Evolutionary conservation across 2,329 filamentous ascomycete species (phyloP).

Genomic region (Neonectria punicea): DNA sequence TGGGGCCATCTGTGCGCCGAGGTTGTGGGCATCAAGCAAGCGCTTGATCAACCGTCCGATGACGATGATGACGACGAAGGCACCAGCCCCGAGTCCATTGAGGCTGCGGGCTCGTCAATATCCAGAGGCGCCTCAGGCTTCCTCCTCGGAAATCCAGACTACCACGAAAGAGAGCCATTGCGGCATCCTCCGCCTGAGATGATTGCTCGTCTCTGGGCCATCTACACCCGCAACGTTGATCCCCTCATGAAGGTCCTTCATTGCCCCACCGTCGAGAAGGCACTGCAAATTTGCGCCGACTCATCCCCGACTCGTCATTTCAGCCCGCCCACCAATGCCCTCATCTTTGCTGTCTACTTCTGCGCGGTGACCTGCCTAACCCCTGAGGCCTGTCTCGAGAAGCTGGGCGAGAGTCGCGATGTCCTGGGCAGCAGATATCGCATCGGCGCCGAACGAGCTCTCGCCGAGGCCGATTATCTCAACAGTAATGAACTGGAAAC

Average conservation of each 20-base stretch:
- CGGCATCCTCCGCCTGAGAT: constrained; percentile 51
- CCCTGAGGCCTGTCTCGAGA: constrained; percentile 44
- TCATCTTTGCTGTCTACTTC: constrained; percentile 58
- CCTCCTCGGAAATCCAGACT: constrained; percentile 40
- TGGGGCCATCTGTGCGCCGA: constrained; percentile 57
- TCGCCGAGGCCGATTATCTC: constrained; percentile 56
- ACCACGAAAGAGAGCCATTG: constrained; percentile 33
- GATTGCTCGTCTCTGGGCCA: constrained; percentile 49
- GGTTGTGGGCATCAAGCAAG: constrained; percentile 57
- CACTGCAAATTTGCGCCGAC: constrained; percentile 42
- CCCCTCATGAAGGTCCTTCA: constrained; percentile 58
- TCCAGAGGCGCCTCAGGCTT: constrained; percentile 42
- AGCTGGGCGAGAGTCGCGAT: constrained; percentile 49
- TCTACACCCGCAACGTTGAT: constrained; percentile 55
- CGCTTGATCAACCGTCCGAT: constrained; percentile 56
- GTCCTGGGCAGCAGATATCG: constrained; percentile 47
- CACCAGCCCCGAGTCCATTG: constrained; percentile 45
- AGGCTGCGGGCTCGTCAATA: constrained; percentile 31
- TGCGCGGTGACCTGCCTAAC: constrained; percentile 50
- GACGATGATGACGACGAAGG: constrained; percentile 50
- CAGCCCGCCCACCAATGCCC: constrained; percentile 45
- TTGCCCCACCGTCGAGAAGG: constrained; percentile 50
- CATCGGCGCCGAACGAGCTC: constrained; percentile 49
- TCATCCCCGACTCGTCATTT: constrained; percentile 29
- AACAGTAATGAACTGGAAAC: constrained; percentile 52